Evolutionary conservation across 2,329 filamentous ascomycete genomes (phyloP).

Genomic region (Neopestalotiopsis sp.): DNA sequence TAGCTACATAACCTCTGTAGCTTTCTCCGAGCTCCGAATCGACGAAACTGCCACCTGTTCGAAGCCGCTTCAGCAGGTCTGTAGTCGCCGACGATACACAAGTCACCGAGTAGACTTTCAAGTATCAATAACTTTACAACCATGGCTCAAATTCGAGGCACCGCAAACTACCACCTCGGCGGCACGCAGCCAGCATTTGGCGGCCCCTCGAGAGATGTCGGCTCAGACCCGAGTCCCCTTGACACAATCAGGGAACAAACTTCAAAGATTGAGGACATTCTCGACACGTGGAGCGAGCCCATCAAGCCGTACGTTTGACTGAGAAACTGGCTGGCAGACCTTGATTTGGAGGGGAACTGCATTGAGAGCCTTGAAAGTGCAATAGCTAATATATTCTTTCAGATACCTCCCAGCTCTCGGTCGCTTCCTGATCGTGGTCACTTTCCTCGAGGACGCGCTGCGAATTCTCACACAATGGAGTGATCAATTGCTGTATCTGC

Average conservation of each 20-base stretch:
- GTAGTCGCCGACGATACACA: slow-evolving; percentile 22
- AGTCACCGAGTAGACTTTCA: background rate
- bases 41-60: background rate
- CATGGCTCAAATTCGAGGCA: slow-evolving; percentile 63
- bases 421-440: slow-evolving; percentile 96
- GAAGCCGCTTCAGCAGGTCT: slow-evolving; percentile 28
- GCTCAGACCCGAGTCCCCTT: slow-evolving; percentile 75
- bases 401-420: slow-evolving; percentile 95
- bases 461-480: slow-evolving; percentile 97
- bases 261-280: slow-evolving; percentile 94
- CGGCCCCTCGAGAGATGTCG: slow-evolving; percentile 63
- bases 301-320: slow-evolving; percentile 83
- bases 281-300: slow-evolving; percentile 88
- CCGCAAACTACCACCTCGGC: slow-evolving; percentile 83
- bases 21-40: background rate
- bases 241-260: slow-evolving; percentile 93
- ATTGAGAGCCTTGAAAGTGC: slow-evolving; percentile 22
- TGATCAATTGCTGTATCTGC: slow-evolving; percentile 92
- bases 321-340: background rate
- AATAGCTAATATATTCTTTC: slow-evolving; percentile 28
- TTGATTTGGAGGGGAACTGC: background rate
- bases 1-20: background rate
- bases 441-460: slow-evolving; percentile 95
- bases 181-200: slow-evolving; percentile 72
- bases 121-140: slow-evolving; percentile 19